These are phyloP conservation scores for Obba rivulosa DNA, from an alignment of 768 basidiomycete species.

Conservation along the genomic window DNA sequence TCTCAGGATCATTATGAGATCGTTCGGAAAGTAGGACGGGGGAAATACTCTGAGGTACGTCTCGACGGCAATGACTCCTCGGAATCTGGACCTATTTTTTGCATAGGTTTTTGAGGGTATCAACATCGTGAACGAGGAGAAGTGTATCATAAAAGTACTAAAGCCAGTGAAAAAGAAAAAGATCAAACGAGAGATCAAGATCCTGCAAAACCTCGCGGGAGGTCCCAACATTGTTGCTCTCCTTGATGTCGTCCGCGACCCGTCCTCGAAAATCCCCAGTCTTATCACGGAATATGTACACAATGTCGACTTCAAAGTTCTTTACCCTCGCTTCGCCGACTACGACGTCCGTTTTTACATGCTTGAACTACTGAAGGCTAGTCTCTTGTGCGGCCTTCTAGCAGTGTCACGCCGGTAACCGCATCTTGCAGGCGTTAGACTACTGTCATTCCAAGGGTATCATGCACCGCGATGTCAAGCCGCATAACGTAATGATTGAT, in stretches of 20 bases:
- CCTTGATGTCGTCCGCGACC: constrained; percentile 94
- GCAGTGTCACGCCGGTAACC: too few relatives aligned
- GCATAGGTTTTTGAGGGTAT: constrained; percentile 86
- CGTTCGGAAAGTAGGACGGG: constrained; percentile 91
- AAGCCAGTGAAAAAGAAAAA: constrained; percentile 99
- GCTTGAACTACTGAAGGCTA: constrained; percentile 89
- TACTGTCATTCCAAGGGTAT: constrained; percentile 98
- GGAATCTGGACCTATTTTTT: not conserved
- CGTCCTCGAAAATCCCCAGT: constrained; percentile 93
- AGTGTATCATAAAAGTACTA: constrained; percentile 97
- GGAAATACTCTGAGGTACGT: constrained; percentile 89
- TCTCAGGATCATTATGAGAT: constrained; percentile 97
- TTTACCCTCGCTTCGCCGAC: constrained; percentile 95
- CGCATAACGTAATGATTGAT: constrained; percentile 99
- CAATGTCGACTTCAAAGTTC: constrained; percentile 95
- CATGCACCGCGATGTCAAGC: constrained; percentile 98
- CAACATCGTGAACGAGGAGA: constrained; percentile 85
- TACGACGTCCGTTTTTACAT: constrained; percentile 96
- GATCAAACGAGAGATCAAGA: constrained; percentile 99
- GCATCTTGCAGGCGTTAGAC: constrained; percentile 68
- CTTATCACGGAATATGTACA: constrained; percentile 97
- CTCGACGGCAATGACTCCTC: not conserved
- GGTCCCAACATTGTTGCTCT: constrained; percentile 93
- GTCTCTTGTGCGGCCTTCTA: constrained; percentile 1
- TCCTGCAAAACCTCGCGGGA: constrained; percentile 92